Percentiles rank a stretch among this genome's conserved stretches.
These are phyloP conservation scores for Aspergillus ustus DNA, from an alignment of 2,329 filamentous ascomycete species.

Conservation along the genomic window DNA sequence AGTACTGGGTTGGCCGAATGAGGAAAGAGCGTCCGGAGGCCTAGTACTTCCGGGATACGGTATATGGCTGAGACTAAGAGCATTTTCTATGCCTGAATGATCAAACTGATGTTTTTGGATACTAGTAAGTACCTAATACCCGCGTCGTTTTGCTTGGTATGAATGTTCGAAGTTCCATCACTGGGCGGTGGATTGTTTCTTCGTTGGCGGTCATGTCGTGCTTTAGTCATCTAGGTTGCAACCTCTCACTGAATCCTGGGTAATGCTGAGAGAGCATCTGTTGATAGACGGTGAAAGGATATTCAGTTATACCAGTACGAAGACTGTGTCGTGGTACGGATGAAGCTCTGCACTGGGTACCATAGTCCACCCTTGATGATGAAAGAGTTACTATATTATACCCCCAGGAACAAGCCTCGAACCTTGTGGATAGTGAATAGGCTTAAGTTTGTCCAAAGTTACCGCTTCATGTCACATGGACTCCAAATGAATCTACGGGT, in stretches of 20 bases:
- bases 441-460: background rate
- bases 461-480: background rate
- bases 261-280: background rate
- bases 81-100: too few species aligned
- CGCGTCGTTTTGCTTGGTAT: too few species aligned
- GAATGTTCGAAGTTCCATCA: background rate
- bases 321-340: too few species aligned
- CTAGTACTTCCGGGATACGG: too few species aligned
- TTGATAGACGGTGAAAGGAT: background rate
- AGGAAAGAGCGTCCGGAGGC: too few species aligned
- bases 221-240: background rate
- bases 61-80: too few species aligned
- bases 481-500: background rate
- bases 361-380: background rate
- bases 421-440: background rate
- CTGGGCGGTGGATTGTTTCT: background rate
- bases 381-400: background rate
- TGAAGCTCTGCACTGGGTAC: background rate
- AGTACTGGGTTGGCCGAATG: too few species aligned
- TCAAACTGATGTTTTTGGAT: too few species aligned
- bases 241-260: background rate
- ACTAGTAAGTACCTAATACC: too few species aligned
- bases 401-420: background rate
- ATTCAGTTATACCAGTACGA: too few species aligned
- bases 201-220: background rate